Evolutionary conservation across 78 protist genomes (phyloP).

Genomic region (Reticulomyxa filosa): DNA sequence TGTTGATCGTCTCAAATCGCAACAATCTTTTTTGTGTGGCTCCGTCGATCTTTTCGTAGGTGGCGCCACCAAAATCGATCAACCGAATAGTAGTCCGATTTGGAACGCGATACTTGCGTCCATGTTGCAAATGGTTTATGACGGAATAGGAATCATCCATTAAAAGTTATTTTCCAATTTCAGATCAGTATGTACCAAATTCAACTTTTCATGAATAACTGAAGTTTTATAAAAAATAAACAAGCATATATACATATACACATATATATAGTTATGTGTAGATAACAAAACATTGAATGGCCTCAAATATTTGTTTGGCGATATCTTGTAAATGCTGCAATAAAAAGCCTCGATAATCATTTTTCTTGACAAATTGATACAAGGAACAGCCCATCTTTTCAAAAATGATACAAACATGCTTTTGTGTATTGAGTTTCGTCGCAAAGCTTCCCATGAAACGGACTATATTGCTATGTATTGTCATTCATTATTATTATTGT

Average conservation of each 20-base stretch:
- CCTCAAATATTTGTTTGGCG: neutral
- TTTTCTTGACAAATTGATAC: constrained; percentile 44
- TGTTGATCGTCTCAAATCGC: too few relatives aligned
- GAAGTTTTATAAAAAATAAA: too few relatives aligned
- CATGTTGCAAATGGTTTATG: too few relatives aligned
- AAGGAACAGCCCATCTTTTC: constrained; percentile 38
- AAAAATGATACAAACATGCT: constrained; percentile 66
- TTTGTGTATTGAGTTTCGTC: neutral
- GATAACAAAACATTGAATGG: neutral
- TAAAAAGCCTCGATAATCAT: constrained; percentile 6
- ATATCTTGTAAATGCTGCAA: neutral
- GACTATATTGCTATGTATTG: too few relatives aligned
- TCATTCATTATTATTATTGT: too few relatives aligned
- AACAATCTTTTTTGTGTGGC: too few relatives aligned
- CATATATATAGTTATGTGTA: neutral
- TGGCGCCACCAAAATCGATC: constrained; percentile 74
- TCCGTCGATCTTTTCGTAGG: too few relatives aligned
- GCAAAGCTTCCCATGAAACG: constrained; percentile 15
- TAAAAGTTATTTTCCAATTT: too few relatives aligned
- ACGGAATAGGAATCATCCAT: too few relatives aligned
- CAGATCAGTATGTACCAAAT: too few relatives aligned
- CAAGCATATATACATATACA: neutral
- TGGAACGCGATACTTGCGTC: constrained; percentile 14
- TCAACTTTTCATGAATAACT: too few relatives aligned
- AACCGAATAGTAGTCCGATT: neutral